Evolutionary conservation across 1,139 yeast species (phyloP).

Genomic region (Suhomyces atakaporum): DNA sequence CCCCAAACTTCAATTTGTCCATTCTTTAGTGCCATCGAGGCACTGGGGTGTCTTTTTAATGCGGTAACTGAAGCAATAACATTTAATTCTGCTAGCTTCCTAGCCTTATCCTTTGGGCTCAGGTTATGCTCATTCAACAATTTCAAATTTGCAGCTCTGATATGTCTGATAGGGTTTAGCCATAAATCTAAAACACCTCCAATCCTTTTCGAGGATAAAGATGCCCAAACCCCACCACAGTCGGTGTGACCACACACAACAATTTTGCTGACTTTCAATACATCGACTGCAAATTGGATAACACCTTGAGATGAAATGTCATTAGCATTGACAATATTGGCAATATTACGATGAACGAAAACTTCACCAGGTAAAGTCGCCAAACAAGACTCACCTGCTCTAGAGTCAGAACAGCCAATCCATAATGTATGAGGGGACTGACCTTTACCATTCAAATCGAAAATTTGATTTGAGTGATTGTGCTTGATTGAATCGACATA

Average conservation of each 20-base stretch:
- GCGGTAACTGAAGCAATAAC: slow-evolving; percentile 62
- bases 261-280: slow-evolving; percentile 77
- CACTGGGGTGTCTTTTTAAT: slow-evolving; percentile 71
- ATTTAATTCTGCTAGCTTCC: slow-evolving; percentile 75
- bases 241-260: slow-evolving; percentile 97
- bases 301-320: slow-evolving; percentile 83
- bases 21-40: slow-evolving; percentile 65
- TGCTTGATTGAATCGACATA: slow-evolving; percentile 65
- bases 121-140: slow-evolving; percentile 41
- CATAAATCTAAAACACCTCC: slow-evolving; percentile 79
- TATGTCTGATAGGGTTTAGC: slow-evolving; percentile 74
- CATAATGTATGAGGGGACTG: slow-evolving; percentile 93
- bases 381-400: slow-evolving; percentile 80
- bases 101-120: slow-evolving; percentile 61
- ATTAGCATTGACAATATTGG: slow-evolving; percentile 71
- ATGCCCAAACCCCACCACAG: slow-evolving; percentile 95
- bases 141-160: slow-evolving; percentile 59
- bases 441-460: slow-evolving; percentile 75
- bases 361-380: slow-evolving; percentile 91
- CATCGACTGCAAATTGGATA: slow-evolving; percentile 88
- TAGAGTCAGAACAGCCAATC: slow-evolving; percentile 95
- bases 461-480: slow-evolving; percentile 60
- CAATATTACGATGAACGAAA: slow-evolving; percentile 91
- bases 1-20: slow-evolving; percentile 90
- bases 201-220: slow-evolving; percentile 66